Evolutionary conservation across 148 eudicot genomes (phyloP), one percentile per base, ranked within the genome.

Genomic region (Chenopodium quinoa): DNA sequence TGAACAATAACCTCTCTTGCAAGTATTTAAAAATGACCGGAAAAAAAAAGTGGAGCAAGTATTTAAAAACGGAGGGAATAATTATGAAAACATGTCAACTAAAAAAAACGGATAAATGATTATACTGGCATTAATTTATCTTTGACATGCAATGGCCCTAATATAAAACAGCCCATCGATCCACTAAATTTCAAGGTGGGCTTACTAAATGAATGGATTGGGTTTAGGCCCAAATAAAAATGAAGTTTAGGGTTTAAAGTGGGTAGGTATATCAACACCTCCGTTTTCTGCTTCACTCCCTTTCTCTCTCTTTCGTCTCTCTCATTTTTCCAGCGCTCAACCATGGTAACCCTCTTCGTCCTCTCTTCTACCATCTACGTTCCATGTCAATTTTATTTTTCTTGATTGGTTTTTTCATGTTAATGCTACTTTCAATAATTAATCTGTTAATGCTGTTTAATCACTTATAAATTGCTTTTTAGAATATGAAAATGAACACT

Each of bases 241-340:
- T 29, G 37, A 25, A 5, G 22, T n/a, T 68, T 79, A 79, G 81
- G 81, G 81, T 79, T 79, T 78, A 4, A 16, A 48, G 54, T 11
- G 40, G 44, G 47, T 65, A 46, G 31, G 80, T 40, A 77, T 25
- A 19, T 48, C 44, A 50, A 17, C 50, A 17, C 67, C 32, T 22
- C 50, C 46, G 37, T 17, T 67, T 63, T 66, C 73, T 0, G 4
- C 73, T 47, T 44, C 80, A 47, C 22, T 65, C 46, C 48, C 31
- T 78, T 48, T 50, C 60, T 50, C 63, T 48, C 62, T 8, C 25
- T 67, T 25, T 31, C 68, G 19, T 34, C 65, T 5, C 20, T 52
- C 47, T 65, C 19, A 68, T 63, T 77, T 13, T 6, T 69, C 27
- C 58, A 63, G 58, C 62, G 3, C 31, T 37, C 72, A 31, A 52